phyloP scores from a whole-genome alignment of 2,329 filamentous ascomycete genomes.

The Bipolaris zeicola region DNA sequence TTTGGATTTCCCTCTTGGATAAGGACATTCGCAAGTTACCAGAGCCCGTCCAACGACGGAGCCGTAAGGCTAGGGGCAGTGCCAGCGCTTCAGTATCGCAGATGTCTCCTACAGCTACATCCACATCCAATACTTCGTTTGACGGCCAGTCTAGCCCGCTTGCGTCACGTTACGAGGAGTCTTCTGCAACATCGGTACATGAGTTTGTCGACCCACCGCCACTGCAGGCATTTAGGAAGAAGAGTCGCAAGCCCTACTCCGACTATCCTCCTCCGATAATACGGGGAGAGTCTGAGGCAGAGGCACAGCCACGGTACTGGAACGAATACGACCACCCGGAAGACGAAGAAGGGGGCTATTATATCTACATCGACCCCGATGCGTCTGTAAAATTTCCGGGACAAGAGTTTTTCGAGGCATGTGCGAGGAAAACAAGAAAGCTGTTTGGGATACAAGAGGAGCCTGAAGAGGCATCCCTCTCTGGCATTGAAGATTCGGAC shows the following conservation, averaged over 20 bases:
- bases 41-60: constrained; percentile 39
- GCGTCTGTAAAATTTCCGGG: constrained; percentile 66
- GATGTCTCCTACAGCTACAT: constrained; percentile 40
- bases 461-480: constrained; percentile 32
- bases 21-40: constrained; percentile 61
- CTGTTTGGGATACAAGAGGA: constrained; percentile 32
- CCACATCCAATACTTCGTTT: constrained; percentile 48
- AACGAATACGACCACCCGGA: constrained; percentile 87
- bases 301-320: constrained; percentile 65
- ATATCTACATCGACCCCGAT: constrained; percentile 77
- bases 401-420: constrained; percentile 62
- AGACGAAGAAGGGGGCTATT: constrained; percentile 64
- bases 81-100: constrained; percentile 28
- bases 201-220: constrained; percentile 48
- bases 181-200: constrained; percentile 43
- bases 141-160: constrained; percentile 43
- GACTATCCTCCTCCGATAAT: constrained; percentile 30
- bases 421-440: constrained; percentile 28
- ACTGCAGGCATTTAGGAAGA: constrained; percentile 52
- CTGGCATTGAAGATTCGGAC: constrained; percentile 52
- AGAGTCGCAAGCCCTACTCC: constrained; percentile 44
- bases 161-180: constrained; percentile 37
- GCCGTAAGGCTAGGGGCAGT: constrained; percentile 34
- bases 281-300: constrained; percentile 25
- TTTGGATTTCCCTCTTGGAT: constrained; percentile 55